Evolutionary conservation across 2,329 filamentous ascomycete species (phyloP).

Genomic region (Septoria petroselini): DNA sequence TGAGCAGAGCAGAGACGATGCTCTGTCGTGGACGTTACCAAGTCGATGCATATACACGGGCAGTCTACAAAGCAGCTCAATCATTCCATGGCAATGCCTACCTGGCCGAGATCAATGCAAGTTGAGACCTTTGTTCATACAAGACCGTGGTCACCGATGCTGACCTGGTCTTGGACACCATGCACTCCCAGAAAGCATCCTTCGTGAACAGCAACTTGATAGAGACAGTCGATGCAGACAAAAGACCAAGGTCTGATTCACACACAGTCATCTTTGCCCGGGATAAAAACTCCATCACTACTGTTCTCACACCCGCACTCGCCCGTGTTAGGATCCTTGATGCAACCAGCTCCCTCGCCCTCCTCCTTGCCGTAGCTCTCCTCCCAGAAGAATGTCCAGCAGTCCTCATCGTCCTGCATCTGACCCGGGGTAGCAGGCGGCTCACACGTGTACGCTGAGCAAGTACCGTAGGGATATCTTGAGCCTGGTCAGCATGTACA

Average conservation of each 20-base stretch:
- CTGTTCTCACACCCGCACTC: constrained; percentile 45
- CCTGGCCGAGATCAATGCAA: too few relatives aligned
- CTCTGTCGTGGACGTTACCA: too few relatives aligned
- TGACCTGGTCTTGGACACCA: too few relatives aligned
- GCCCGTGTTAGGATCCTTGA: constrained; percentile 41
- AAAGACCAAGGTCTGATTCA: background rate
- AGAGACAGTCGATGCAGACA: too few relatives aligned
- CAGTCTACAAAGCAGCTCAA: too few relatives aligned
- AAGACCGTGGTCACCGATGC: too few relatives aligned
- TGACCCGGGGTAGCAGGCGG: constrained; percentile 36
- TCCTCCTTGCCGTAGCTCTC: constrained; percentile 31
- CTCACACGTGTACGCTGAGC: constrained; percentile 44
- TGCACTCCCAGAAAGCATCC: too few relatives aligned
- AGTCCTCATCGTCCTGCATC: constrained; percentile 36
- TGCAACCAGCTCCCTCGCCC: constrained; percentile 41
- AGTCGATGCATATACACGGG: too few relatives aligned
- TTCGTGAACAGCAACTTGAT: too few relatives aligned
- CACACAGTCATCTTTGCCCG: constrained; percentile 26
- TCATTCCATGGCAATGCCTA: too few relatives aligned
- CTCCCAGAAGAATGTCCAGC: constrained; percentile 44
- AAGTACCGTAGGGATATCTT: constrained; percentile 49
- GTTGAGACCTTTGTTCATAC: too few relatives aligned
- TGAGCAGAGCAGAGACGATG: too few relatives aligned
- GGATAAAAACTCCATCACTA: constrained; percentile 42
- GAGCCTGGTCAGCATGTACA: background rate